Evolutionary conservation across 2,329 filamentous ascomycete genomes (phyloP).

Genomic region (Ophiostoma populinum): DNA sequence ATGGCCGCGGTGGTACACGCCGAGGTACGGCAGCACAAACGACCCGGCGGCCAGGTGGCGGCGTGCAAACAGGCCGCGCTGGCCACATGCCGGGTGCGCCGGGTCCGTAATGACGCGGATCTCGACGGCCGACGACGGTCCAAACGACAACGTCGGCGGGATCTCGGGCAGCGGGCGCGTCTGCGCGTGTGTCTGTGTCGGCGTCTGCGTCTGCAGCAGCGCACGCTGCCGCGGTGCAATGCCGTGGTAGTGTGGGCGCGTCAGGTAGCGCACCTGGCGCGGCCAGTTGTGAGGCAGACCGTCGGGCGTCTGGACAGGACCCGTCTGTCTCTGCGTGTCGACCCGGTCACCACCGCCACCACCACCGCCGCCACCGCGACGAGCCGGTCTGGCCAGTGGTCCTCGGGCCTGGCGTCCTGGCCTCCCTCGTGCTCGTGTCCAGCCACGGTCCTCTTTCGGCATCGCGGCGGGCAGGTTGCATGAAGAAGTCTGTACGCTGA

Average conservation of each 20-base stretch:
- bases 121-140: slow-evolving; percentile 31
- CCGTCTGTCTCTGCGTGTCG: background rate
- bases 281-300: slow-evolving; percentile 41
- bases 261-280: slow-evolving; percentile 31
- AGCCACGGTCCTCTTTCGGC: too few species aligned
- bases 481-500: too few species aligned
- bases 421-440: too few species aligned
- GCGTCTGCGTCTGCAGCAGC: slow-evolving; percentile 19
- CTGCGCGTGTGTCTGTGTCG: background rate
- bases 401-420: too few species aligned
- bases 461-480: too few species aligned
- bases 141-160: slow-evolving; percentile 14
- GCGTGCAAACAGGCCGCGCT: slow-evolving; percentile 43
- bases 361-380: too few species aligned
- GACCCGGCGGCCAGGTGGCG: slow-evolving; percentile 33
- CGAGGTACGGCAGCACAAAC: slow-evolving; percentile 45
- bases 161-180: slow-evolving; percentile 5
- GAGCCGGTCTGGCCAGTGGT: too few species aligned
- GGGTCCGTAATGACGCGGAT: slow-evolving; percentile 35
- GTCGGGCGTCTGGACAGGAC: too few species aligned
- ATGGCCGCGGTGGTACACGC: slow-evolving; percentile 32
- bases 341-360: too few species aligned
- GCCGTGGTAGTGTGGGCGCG: slow-evolving; percentile 28
- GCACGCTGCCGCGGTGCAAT: slow-evolving; percentile 25
- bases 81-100: slow-evolving; percentile 38